A percentile compares a stretch with the other conserved stretches of the same genome.
These are phyloP conservation scores for Prunus yedoensis DNA, from an alignment of 331 rosid species.

Conservation along the genomic window DNA sequence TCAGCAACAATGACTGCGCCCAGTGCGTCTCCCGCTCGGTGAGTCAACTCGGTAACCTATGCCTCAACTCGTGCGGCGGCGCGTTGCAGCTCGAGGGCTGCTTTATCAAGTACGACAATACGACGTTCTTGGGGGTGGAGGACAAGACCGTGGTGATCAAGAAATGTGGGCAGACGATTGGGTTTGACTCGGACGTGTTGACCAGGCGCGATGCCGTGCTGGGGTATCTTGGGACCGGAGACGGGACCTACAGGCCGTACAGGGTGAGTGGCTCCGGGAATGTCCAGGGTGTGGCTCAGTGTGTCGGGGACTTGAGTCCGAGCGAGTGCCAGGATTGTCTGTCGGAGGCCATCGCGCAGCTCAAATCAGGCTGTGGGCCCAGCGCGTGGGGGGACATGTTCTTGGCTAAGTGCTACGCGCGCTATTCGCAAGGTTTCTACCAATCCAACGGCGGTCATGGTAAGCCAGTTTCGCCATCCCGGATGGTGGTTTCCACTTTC, in stretches of 20 bases:
- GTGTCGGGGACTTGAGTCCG: slow-evolving; percentile 80
- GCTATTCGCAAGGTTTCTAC: slow-evolving; percentile 47
- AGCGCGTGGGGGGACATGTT: slow-evolving; percentile 59
- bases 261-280: slow-evolving; percentile 34
- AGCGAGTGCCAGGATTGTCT: slow-evolving; percentile 84
- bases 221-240: slow-evolving; percentile 40
- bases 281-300: slow-evolving; percentile 65
- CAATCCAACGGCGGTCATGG: slow-evolving; percentile 48
- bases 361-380: slow-evolving; percentile 63
- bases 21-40: slow-evolving; percentile 57
- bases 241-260: slow-evolving; percentile 37
- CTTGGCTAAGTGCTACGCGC: slow-evolving; percentile 90
- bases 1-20: slow-evolving; percentile 52
- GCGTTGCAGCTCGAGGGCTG: slow-evolving; percentile 93
- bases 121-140: slow-evolving; percentile 66
- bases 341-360: slow-evolving; percentile 71
- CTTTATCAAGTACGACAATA: slow-evolving; percentile 72
- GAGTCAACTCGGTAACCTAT: slow-evolving; percentile 61
- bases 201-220: slow-evolving; percentile 54
- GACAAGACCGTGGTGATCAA: slow-evolving; percentile 72
- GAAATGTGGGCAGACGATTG: slow-evolving; percentile 73
- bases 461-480: slow-evolving; percentile 45
- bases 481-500: slow-evolving; percentile 27
- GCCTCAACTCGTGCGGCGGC: slow-evolving; percentile 65
- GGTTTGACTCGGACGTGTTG: slow-evolving; percentile 48